These are phyloP conservation scores for Stephania japonica DNA, from an alignment of 164 flowering plant genomes.

Conservation along the genomic window DNA sequence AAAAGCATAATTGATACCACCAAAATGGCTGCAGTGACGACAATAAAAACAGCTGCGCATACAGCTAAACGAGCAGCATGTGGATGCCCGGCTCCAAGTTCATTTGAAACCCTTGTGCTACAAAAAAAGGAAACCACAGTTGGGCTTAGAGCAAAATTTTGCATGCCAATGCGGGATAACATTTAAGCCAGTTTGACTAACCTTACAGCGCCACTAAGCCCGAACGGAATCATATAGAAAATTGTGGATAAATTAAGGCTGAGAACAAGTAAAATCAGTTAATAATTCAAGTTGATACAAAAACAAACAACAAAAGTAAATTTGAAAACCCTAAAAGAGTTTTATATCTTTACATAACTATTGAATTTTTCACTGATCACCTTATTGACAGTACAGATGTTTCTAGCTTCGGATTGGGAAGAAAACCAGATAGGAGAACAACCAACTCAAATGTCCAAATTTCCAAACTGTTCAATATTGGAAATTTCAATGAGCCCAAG, in stretches of 20 bases:
- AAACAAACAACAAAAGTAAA: too few species aligned
- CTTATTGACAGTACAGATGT: constrained; percentile 73
- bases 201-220: constrained; percentile 74
- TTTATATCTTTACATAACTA: too few species aligned
- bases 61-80: constrained; percentile 54
- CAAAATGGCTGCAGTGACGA: constrained; percentile 36
- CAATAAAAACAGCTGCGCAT: constrained; percentile 37
- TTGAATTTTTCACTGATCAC: constrained; percentile 21
- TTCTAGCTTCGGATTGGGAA: constrained; percentile 66
- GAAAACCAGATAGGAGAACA: constrained; percentile 68
- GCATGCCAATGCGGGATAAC: too few species aligned
- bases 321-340: too few species aligned
- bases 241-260: constrained; percentile 53
- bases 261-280: constrained; percentile 4
- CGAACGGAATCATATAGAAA: constrained; percentile 69
- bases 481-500: too few species aligned
- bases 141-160: background rate
- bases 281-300: too few species aligned
- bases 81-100: constrained; percentile 71
- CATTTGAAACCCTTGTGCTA: constrained; percentile 83
- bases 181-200: constrained; percentile 19
- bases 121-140: background rate
- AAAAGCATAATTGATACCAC: constrained; percentile 39
- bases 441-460: constrained; percentile 76
- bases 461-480: constrained; percentile 48